phyloP scores from a whole-genome alignment of 345 rosid genomes.

The Gossypium raimondii region DNA sequence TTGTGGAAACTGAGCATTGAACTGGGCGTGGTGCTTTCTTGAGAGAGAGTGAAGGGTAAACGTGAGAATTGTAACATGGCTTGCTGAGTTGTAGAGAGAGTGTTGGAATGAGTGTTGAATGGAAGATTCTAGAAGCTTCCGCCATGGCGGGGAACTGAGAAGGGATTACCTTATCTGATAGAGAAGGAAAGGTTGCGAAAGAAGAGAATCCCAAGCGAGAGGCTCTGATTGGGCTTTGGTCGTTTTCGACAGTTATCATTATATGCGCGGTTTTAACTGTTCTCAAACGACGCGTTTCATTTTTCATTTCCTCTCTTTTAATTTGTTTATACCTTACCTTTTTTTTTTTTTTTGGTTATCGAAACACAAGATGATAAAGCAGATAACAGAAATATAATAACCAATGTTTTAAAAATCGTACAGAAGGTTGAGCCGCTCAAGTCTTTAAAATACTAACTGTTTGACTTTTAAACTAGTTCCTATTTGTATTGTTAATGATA shows the following conservation, averaged over 20 bases:
- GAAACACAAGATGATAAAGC: too few relatives aligned
- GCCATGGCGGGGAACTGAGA: slow-evolving; percentile 45
- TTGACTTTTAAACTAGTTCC: too few relatives aligned
- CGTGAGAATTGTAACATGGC: slow-evolving; percentile 11
- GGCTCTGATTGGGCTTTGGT: background rate
- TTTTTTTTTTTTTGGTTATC: too few relatives aligned
- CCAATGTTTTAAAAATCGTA: too few relatives aligned
- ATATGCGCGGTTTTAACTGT: background rate
- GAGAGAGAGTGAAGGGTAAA: slow-evolving; percentile 9
- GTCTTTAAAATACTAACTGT: too few relatives aligned
- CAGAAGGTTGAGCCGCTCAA: too few relatives aligned
- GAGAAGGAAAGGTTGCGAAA: background rate
- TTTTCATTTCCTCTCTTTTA: background rate
- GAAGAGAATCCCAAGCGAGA: background rate
- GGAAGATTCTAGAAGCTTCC: slow-evolving; percentile 53
- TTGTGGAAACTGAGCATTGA: slow-evolving; percentile 52
- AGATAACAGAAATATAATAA: too few relatives aligned
- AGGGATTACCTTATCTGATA: slow-evolving; percentile 23
- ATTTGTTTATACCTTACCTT: too few relatives aligned
- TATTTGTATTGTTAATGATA: too few relatives aligned
- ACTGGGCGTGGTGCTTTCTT: slow-evolving; percentile 24
- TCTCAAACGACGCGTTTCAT: background rate
- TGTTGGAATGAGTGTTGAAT: slow-evolving; percentile 41
- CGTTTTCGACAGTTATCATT: background rate
- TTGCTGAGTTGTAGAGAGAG: slow-evolving; percentile 33